phyloP scores from a whole-genome alignment of 768 basidiomycete genomes.

The Kwoniella heveanensis region DNA sequence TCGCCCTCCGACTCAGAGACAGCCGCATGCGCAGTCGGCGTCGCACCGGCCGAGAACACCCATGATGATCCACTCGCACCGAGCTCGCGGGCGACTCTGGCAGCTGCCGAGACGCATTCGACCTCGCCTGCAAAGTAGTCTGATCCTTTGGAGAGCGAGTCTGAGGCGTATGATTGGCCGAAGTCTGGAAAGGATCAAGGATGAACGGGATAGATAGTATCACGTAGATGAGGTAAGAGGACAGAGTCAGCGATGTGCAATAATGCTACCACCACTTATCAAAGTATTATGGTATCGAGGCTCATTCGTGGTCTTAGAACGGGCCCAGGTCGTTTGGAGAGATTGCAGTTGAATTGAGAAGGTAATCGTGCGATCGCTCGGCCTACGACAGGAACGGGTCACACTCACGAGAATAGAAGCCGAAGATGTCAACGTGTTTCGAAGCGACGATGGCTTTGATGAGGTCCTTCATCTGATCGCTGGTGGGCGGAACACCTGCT shows the following conservation, averaged over 20 bases:
- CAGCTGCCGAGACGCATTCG: constrained; percentile 68
- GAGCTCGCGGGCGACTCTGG: constrained; percentile 60
- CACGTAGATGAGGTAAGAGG: background rate
- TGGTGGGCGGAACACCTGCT: constrained; percentile 66
- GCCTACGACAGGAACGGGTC: background rate
- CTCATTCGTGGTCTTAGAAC: too few relatives aligned
- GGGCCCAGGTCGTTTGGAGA: too few relatives aligned
- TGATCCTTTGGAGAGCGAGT: constrained; percentile 67
- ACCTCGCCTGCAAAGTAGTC: constrained; percentile 71
- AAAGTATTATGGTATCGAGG: too few relatives aligned
- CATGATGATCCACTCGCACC: constrained; percentile 60
- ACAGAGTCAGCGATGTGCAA: too few relatives aligned
- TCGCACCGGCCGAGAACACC: constrained; percentile 80
- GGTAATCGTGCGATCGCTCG: too few relatives aligned
- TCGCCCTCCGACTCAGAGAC: constrained; percentile 57
- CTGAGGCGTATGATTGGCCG: constrained; percentile 68
- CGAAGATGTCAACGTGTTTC: constrained; percentile 66
- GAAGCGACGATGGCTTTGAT: constrained; percentile 64
- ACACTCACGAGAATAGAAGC: constrained; percentile 77
- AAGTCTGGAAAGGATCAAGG: constrained; percentile 32
- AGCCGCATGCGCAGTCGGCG: constrained; percentile 81
- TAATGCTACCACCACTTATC: too few relatives aligned
- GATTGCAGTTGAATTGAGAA: too few relatives aligned
- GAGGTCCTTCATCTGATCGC: constrained; percentile 64
- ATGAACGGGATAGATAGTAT: background rate